Percentiles rank a stretch among this genome's conserved stretches.
Evolutionary conservation across 2,329 filamentous ascomycete species (phyloP).

Genomic region (Mariannaea elegans): DNA sequence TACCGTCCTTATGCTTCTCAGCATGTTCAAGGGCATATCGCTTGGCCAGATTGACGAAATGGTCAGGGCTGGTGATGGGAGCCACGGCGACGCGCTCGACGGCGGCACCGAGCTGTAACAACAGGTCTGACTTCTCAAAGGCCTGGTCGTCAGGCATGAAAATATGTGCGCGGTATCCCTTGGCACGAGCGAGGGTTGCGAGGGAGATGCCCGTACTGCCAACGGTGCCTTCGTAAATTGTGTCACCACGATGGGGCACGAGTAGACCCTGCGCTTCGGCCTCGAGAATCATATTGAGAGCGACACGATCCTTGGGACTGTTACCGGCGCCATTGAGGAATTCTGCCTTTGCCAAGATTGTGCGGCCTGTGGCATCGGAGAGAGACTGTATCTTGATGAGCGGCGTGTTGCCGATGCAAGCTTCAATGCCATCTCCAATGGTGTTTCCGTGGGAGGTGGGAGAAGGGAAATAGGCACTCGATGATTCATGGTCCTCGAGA

Average conservation of each 20-base stretch:
- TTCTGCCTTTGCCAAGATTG: slow-evolving; percentile 93
- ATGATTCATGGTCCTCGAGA: slow-evolving; percentile 64
- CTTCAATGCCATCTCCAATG: slow-evolving; percentile 83
- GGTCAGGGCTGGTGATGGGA: slow-evolving; percentile 89
- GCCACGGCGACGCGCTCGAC: slow-evolving; percentile 92
- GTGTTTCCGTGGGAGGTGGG: slow-evolving; percentile 32
- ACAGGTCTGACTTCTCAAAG: slow-evolving; percentile 86
- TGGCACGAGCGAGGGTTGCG: slow-evolving; percentile 85
- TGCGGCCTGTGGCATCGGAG: slow-evolving; percentile 85
- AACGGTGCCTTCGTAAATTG: slow-evolving; percentile 96
- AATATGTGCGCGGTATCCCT: slow-evolving; percentile 92
- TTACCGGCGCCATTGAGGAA: slow-evolving; percentile 95
- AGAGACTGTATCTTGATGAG: slow-evolving; percentile 87
- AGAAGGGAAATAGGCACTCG: slow-evolving; percentile 20
- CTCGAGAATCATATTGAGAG: slow-evolving; percentile 84
- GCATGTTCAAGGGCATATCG: slow-evolving; percentile 80
- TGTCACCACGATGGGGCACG: slow-evolving; percentile 83
- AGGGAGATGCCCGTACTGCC: slow-evolving; percentile 96
- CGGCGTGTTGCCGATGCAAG: slow-evolving; percentile 92
- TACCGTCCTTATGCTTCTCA: slow-evolving; percentile 61
- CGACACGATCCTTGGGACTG: slow-evolving; percentile 94
- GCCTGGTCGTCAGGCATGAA: slow-evolving; percentile 97
- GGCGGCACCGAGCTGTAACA: slow-evolving; percentile 88
- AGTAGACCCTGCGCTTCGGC: slow-evolving; percentile 83
- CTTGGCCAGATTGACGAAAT: slow-evolving; percentile 94